A percentile compares a stretch with the other conserved stretches of the same genome.
phyloP scores from a whole-genome alignment of 2,329 filamentous ascomycete species.

The Cadophora malorum region DNA sequence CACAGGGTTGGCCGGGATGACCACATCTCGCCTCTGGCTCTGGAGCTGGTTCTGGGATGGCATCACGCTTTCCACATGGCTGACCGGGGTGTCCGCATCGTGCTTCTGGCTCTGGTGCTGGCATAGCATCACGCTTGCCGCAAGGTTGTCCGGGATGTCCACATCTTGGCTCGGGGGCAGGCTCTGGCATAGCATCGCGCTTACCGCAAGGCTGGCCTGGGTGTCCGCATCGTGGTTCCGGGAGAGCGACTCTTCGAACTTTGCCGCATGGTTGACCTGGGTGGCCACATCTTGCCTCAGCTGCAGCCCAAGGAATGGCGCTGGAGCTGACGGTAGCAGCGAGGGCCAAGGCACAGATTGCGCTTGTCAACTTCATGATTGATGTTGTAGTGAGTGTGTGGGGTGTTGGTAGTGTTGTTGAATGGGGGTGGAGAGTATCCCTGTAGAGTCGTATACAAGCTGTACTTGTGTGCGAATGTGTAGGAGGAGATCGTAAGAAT shows the following conservation, averaged over 20 bases:
- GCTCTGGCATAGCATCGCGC: constrained; percentile 20
- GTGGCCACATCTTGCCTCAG: constrained; percentile 22
- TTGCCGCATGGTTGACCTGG: constrained; percentile 20
- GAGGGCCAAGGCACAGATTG: constrained; percentile 50
- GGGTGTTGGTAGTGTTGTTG: constrained; percentile 16
- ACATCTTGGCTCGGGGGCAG: constrained; percentile 31
- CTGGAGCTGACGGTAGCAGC: constrained; percentile 47
- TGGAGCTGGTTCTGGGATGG: constrained; percentile 28
- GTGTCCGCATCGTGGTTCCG: not conserved
- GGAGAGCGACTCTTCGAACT: not conserved
- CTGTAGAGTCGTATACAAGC: constrained; percentile 9
- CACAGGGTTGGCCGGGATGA: constrained; percentile 27
- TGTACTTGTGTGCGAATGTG: constrained; percentile 28
- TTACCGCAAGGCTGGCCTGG: constrained; percentile 31
- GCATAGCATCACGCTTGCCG: constrained; percentile 33
- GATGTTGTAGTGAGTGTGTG: constrained; percentile 36
- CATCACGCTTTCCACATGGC: constrained; percentile 38
- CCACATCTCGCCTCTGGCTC: not conserved
- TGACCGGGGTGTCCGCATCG: not conserved
- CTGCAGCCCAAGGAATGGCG: constrained; percentile 35
- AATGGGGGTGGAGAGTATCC: not conserved
- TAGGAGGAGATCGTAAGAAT: constrained; percentile 18
- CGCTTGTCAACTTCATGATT: constrained; percentile 55
- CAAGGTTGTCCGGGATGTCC: constrained; percentile 38
- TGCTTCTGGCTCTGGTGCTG: not conserved